Evolutionary conservation across 1,284 basidiomycete species (phyloP), one percentile per base, ranked within the genome.

Genomic region (Anthracocystis panici-leucophaei): DNA sequence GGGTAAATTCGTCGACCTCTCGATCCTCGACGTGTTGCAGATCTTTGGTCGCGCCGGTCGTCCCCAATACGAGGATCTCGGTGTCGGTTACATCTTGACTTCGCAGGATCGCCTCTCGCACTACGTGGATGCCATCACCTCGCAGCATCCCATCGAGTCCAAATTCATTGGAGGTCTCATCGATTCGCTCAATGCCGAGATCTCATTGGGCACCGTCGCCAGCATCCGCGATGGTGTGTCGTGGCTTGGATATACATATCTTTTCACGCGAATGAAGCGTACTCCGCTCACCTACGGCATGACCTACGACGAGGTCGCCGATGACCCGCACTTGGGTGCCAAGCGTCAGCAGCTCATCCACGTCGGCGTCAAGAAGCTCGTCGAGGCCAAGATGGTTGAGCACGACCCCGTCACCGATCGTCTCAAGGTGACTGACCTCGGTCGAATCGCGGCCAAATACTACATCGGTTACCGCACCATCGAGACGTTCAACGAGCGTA

Each of bases 11-110:
- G 91, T 93, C 57, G 95, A 99, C 85, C 89, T 99, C 29, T 93
- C 95, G 3, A 92, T 99, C 16, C 88, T 99, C 44, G 97, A 99
- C 85, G 97, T 99, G 5, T 87, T 99, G 5, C 97, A 90, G 85
- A 94, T 99, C 46, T 98, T 99, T 81, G 97, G 97, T 82, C 91
- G 97, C 85, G 97, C 96, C 62, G 97, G 97, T 82, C 91, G 97
- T 64, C 97, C 97, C 0, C 97, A 97, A 16, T 89, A 97, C 73
- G 97, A 99, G 86, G 91, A 90, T 16, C 95, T 94, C 72, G 97
- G 97, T 84, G 95, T 96, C 76, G 96, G 97, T 5, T 99, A 93
- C 85, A 97, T 99, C 75, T 96, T 94, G 77, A 99, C 97, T 0
- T 91, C 92, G 0, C 90, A 92, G 40, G 97, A 99, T 82, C 98